Percentiles rank a stretch among this genome's conserved stretches.
These are phyloP conservation scores for Diaporthe sp. DNA, from an alignment of 2,329 filamentous ascomycete species.

Conservation along the genomic window DNA sequence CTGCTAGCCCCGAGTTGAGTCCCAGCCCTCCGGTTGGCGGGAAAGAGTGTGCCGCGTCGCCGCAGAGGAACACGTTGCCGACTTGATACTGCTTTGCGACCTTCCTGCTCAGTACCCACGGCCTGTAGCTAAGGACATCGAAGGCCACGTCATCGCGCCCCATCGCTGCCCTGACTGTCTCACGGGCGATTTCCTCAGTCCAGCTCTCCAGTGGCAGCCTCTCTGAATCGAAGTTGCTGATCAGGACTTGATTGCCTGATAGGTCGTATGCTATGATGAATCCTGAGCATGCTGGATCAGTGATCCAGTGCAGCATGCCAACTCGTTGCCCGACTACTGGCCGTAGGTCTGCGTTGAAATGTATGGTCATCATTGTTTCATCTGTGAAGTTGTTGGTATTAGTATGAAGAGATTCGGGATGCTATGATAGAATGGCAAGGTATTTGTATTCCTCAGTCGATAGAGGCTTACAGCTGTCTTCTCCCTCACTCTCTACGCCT, in stretches of 20 bases:
- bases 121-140: conserved; percentile 54
- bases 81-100: conserved; percentile 53
- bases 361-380: conserved; percentile 61
- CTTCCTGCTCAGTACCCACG: conserved; percentile 56
- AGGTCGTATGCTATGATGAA: conserved; percentile 60
- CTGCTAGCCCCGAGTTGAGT: conserved; percentile 49
- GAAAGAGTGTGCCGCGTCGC: conserved; percentile 51
- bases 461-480: conserved; percentile 52
- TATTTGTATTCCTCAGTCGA: background rate
- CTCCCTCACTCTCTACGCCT: conserved; percentile 54
- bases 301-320: conserved; percentile 60
- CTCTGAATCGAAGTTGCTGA: conserved; percentile 56
- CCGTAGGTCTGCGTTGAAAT: conserved; percentile 56
- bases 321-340: conserved; percentile 52
- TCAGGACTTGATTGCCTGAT: conserved; percentile 55
- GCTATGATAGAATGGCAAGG: background rate
- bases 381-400: conserved; percentile 42
- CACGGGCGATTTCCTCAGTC: conserved; percentile 50
- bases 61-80: conserved; percentile 53
- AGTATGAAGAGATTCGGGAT: background rate
- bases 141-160: conserved; percentile 49
- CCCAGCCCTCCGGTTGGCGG: conserved; percentile 50
- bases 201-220: conserved; percentile 52
- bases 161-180: conserved; percentile 49
- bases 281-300: conserved; percentile 56